Evolutionary conservation across 805 yeast species (phyloP), one percentile per base, ranked within the genome.

Genomic region (Wickerhamomyces queroliae): DNA sequence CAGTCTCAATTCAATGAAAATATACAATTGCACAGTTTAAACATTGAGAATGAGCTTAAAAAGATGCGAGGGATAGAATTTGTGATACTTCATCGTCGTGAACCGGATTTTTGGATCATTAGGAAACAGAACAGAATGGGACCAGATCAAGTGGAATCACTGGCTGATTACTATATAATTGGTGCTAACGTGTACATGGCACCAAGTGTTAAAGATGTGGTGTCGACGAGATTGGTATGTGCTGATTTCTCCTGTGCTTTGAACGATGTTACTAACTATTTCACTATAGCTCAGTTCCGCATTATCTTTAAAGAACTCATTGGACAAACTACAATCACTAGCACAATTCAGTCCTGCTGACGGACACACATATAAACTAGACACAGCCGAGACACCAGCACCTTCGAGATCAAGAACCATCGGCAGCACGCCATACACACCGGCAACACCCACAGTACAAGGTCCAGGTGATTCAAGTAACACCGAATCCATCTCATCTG

Each of bases 161-260:
- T 86, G 10, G 78, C 86, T 22, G 95, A 88, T 47, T 91, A 85
- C 62, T 91, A 86, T 59, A 82, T 91, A 35, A 78, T 89, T 30
- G 96, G 96, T 4, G 95, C 95, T 16, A 89, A 87, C 54, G 83
- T 93, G 2, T 93, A 89, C 62, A 91, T 86, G 78, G 83, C 96
- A 0, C 97, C 97, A 0, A 66, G 77, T 15, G 70, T 86, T 1
- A 78, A 80, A 53, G 80, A 84, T 28, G 73, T 90, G 3, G 66
- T 91, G 7, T 75, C 85, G 16, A 80, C 90, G 26, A 65, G 97
- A 43, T 60, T 88, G 25, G 62, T 80, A 47, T 70, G 81, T 31
- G 66, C 80, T 2, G 62, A 64, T 7, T 53, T 57, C 7, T 22
- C 15, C 17, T 23, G 21, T 31, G 34, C 17, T 31, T 9, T 18